Evolutionary conservation across 1,139 yeast genomes (phyloP), one percentile per base, ranked within the genome.

Genomic region (Blastobotrys indianensis): DNA sequence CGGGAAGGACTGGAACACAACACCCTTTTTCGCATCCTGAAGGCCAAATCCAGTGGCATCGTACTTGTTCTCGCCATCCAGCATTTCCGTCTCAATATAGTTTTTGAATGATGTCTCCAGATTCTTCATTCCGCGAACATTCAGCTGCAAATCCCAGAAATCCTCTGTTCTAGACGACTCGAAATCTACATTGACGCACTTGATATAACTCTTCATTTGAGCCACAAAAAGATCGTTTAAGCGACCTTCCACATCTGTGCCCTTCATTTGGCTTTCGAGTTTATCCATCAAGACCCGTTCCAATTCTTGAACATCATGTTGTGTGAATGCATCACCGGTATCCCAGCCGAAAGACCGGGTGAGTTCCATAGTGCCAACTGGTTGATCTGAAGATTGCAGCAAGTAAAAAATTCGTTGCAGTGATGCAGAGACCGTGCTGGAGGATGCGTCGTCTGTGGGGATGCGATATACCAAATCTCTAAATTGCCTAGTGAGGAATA

Each of bases 341-440:
- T 90, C 96, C 99, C 99, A 92, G 9, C 99, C 98, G 71, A 92
- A 92, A 0, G 97, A 83, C 51, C 79, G 78, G 0, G 98, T 92
- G 49, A 92, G 72, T 60, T 87, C 96, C 53, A 79, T 65, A 0
- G 99, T 92, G 48, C 86, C 94, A 3, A 90, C 80, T 0, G 97
- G 86, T 23, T 77, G 79, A 16, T 73, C 68, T 0, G 95, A 82
- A 3, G 80, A 80, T 54, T 84, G 80, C 53, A 92, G 71, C 53
- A 79, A 78, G 61, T 86, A 90, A 59, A 92, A 92, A 29, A 90
- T 77, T 54, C 95, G 75, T 62, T 94, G 99, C 42, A 92, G 70
- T 0, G 97, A 92, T 23, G 85, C 69, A 0, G 96, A 82, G 2
- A 90, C 96, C 37, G 71, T 68, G 25, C 25, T 20, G 6, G 25